A percentile compares a stretch with the other conserved stretches of the same genome.
Evolutionary conservation across 2,329 filamentous ascomycete species (phyloP).

Genomic region (Diplodia sapinea): DNA sequence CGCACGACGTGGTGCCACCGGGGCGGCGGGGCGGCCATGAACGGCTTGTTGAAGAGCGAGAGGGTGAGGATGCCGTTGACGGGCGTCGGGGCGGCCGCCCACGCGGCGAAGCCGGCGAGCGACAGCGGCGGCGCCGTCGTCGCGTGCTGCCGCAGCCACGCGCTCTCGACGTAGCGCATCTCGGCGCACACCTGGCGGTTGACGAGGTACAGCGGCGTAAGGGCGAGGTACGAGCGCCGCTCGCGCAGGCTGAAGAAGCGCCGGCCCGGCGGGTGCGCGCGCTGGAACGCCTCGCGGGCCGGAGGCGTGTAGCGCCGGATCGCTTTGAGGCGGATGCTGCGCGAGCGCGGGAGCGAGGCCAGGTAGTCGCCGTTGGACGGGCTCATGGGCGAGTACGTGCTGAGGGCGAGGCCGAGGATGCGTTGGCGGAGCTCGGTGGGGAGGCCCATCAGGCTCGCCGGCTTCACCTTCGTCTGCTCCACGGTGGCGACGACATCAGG

Average conservation of each 20-base stretch:
- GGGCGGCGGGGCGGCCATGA: not conserved
- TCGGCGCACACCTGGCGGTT: not conserved
- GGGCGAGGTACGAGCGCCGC: not conserved
- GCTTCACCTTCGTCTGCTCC: too few species aligned
- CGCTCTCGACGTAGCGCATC: not conserved
- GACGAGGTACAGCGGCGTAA: not conserved
- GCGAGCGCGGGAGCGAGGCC: not conserved
- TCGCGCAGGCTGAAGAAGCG: not conserved
- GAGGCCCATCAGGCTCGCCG: not conserved
- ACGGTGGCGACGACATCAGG: not conserved
- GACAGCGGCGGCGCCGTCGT: not conserved
- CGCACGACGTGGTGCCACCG: not conserved
- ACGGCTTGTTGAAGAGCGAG: not conserved
- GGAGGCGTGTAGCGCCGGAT: not conserved
- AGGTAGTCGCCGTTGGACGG: not conserved
- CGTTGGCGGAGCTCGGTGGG: not conserved
- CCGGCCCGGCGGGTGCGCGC: not conserved
- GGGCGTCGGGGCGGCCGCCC: not conserved
- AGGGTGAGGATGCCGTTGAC: constrained; percentile 1
- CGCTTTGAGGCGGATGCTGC: not conserved
- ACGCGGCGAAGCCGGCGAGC: not conserved
- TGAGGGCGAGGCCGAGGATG: not conserved
- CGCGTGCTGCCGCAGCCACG: not conserved
- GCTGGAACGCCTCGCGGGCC: not conserved
- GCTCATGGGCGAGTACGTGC: not conserved